Base-by-base conservation (phyloP, 2,329 filamentous ascomycete genomes). In the Arthrobotrys conoides region DNA sequence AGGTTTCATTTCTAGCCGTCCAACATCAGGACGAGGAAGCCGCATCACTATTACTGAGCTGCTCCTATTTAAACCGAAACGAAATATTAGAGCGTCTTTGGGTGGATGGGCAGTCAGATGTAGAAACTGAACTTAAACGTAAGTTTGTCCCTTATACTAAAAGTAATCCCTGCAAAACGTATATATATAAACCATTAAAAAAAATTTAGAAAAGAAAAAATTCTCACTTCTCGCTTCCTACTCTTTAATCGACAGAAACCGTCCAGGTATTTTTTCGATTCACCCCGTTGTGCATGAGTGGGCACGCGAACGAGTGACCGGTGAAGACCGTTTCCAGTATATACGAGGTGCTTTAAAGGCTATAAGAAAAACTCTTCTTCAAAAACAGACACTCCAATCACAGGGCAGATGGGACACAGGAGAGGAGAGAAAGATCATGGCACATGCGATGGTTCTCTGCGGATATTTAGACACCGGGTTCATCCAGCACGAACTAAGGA, bases 271-370 rank as follows among this genome's bases (percentile, higher is more conserved):
- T 3, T 72, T 72, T 41, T 65, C 53, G 0, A 46, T 81, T 18
- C 80, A 81, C 46, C 80, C 78, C 2, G 66, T 80, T 14, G 80
- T 80, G 10, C 75, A 80, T 5, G 49, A 71, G 3, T 81, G 80
- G 80, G 78, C 73, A 16, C 63, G 75, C 18, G 65, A 76, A 20
- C 68, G 73, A 1, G 55, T 57, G 33, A 16, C 46, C 2, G 27
- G 16, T n/a, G 1, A 1, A n/a, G 18, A 57, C 0, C 57, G 48
- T 1, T 6, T 57, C 1, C 24, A 22, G 14, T 24, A 1, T 12
- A 49, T 65, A 14, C 5, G 44, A 20, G 22, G n/a, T 10, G 61
- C 61, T 5, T 9, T 65, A 2, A 16, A 12, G 3, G 24, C 9
- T 6, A 33, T 65, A 0, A 36, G 10, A 10, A 22, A 5, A 6